These are phyloP conservation scores for Jackrogersella minutella DNA, from an alignment of 495 filamentous ascomycete genomes.

Conservation along the genomic window DNA sequence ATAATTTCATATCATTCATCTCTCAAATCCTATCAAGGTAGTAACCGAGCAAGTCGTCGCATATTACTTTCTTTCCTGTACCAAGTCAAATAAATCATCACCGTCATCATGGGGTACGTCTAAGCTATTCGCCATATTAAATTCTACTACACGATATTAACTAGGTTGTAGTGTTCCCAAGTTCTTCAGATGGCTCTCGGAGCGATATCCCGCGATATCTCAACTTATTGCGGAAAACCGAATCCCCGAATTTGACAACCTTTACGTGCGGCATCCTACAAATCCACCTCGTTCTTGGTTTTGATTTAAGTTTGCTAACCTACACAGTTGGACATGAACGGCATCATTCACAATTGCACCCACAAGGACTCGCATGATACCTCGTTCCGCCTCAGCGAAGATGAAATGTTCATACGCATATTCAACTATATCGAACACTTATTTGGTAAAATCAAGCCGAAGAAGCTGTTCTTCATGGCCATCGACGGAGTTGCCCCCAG, in stretches of 20 bases:
- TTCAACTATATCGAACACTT: conserved; percentile 99
- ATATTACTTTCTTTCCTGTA: neutral
- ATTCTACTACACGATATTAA: neutral
- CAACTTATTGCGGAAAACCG: conserved; percentile 99
- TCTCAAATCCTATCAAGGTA: neutral
- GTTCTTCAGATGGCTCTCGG: conserved; percentile 91
- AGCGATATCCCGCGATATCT: conserved; percentile 98
- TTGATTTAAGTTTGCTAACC: too few species aligned
- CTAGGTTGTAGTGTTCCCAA: conserved; percentile 88
- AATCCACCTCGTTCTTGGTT: conserved; percentile 12
- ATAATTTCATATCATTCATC: neutral
- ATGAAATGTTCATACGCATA: conserved; percentile 98
- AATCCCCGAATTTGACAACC: conserved; percentile 98
- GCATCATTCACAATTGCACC: conserved; percentile 99
- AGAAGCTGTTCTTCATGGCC: conserved; percentile 99
- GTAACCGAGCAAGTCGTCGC: neutral
- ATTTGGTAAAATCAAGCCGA: conserved; percentile 97
- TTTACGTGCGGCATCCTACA: conserved; percentile 70
- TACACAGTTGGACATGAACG: conserved; percentile 92
- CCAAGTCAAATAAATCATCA: conserved; percentile 2
- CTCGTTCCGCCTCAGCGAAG: conserved; percentile 92
- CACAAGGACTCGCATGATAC: conserved; percentile 88
- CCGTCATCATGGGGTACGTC: conserved; percentile 39
- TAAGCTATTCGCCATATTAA: neutral
- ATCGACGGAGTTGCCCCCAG: conserved; percentile 97